Evolutionary conservation across 2,329 filamentous ascomycete species (phyloP), one percentile per base, ranked within the genome.

Genomic region (Pseudogymnoascus sp.): DNA sequence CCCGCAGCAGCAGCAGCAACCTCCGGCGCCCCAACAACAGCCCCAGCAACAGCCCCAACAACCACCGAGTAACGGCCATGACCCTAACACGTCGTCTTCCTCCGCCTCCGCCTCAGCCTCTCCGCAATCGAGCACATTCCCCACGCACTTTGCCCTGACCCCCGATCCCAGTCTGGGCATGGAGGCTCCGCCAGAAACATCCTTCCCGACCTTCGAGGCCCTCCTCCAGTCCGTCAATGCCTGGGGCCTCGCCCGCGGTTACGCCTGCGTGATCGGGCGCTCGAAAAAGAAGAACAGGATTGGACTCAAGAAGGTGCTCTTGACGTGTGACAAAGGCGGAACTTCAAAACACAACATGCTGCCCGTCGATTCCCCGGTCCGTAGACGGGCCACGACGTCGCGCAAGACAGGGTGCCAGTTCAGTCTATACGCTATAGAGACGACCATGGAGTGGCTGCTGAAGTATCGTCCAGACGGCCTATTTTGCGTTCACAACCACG

Each of bases 371-470:
- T 69, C 72, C 42, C 70, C 71, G 21, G 80, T 82, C 66, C 81
- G 85, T 63, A 87, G 87, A 73, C 80, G 84, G 21, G 86, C 85
- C 71, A 88, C 85, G 0, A 87, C 85, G 8, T 87, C 85, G n/a
- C 79, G 85, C 53, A 88, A 88, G 69, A 87, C 85, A 69, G 85
- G 87, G 68, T 88, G 85, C 67, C 83, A 84, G 31, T 88, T 88
- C 72, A 85, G 85, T n/a, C 87, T 88, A 72, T 88, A 87, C 67
- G 85, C 85, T 63, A 85, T 88, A 40, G 85, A 88, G 72, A 84
- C 87, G 70, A 79, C 85, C 65, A 87, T 84, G 0, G 84, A 87
- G 68, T 88, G 85, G 85, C 84, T 84, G 0, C 82, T 88, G 64
- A 80, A 85, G 62, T 87, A 87, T 69, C 82, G 85, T 4, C 85